These are phyloP conservation scores for Oryza officinalis DNA, from an alignment of 176 grass and related monocot genomes.

Conservation along the genomic window DNA sequence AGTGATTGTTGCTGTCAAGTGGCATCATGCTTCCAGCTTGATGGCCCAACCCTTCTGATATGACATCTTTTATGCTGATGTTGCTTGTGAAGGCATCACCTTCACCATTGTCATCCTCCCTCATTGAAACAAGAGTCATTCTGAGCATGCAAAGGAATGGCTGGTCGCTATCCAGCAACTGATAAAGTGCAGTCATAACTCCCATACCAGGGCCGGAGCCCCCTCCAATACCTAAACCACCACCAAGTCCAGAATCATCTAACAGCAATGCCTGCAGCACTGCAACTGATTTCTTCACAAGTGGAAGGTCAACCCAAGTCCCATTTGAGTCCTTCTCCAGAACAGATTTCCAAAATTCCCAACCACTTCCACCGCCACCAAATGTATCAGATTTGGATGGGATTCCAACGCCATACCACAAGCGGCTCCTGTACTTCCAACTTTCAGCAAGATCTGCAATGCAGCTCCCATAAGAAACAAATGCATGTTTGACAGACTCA, in stretches of 20 bases:
- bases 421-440: constrained; percentile 93
- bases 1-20: constrained; percentile 66
- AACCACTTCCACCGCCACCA: constrained; percentile 83
- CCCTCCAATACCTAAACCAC: constrained; percentile 88
- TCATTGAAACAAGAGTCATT: constrained; percentile 94
- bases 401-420: constrained; percentile 94
- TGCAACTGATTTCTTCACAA: constrained; percentile 93
- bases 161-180: constrained; percentile 94
- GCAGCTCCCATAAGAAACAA: constrained; percentile 94
- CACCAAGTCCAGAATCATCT: constrained; percentile 96
- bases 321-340: constrained; percentile 79
- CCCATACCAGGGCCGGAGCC: constrained; percentile 98
- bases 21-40: constrained; percentile 48
- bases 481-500: constrained; percentile 92
- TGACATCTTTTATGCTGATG: constrained; percentile 59
- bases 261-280: constrained; percentile 94
- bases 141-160: constrained; percentile 99
- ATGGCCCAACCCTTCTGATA: constrained; percentile 52
- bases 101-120: constrained; percentile 90
- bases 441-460: constrained; percentile 81
- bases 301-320: constrained; percentile 88
- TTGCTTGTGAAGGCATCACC: constrained; percentile 66
- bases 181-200: constrained; percentile 89
- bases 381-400: constrained; percentile 71
- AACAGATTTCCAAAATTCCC: constrained; percentile 73